phyloP scores from a whole-genome alignment of 2,329 filamentous ascomycete genomes.

The Talaromyces sp. region DNA sequence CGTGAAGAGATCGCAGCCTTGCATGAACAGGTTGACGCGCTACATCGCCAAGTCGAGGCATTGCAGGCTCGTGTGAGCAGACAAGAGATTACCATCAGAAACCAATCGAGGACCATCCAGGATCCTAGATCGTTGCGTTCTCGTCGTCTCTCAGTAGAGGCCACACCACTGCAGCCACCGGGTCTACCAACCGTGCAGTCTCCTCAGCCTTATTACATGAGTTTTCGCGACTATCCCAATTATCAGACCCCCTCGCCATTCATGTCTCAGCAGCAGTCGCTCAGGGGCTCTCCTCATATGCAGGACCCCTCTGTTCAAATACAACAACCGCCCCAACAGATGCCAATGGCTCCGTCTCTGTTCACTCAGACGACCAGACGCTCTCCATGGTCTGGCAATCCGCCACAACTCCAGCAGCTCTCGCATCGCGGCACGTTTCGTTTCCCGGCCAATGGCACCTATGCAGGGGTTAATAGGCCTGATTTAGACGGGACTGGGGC shows the following conservation, averaged over 20 bases:
- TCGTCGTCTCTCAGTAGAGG: constrained; percentile 1
- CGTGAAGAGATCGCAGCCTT: constrained; percentile 6
- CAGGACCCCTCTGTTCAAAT: not conserved
- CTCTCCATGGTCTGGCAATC: not conserved
- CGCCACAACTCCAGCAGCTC: not conserved
- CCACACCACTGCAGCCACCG: not conserved
- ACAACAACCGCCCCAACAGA: not conserved
- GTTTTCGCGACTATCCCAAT: not conserved
- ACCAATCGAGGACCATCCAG: constrained; percentile 25
- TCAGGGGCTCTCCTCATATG: not conserved
- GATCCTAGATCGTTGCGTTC: constrained; percentile 15
- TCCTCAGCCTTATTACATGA: not conserved
- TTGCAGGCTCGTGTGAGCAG: constrained; percentile 17
- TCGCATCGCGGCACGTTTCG: not conserved
- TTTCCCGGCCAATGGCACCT: not conserved
- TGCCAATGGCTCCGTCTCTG: not conserved
- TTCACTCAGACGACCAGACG: not conserved
- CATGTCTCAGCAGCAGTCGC: not conserved
- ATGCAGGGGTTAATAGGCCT: not conserved
- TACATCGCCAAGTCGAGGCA: constrained; percentile 4
- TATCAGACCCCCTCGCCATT: not conserved
- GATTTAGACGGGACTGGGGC: not conserved
- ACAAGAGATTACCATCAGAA: constrained; percentile 21
- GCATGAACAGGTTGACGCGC: not conserved
- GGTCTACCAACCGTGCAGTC: not conserved